Percentiles rank a stretch among this genome's conserved stretches.
Conservation (phyloP, 2,329 filamentous ascomycete genomes). For the Arthrobotrys sinensis region DNA sequence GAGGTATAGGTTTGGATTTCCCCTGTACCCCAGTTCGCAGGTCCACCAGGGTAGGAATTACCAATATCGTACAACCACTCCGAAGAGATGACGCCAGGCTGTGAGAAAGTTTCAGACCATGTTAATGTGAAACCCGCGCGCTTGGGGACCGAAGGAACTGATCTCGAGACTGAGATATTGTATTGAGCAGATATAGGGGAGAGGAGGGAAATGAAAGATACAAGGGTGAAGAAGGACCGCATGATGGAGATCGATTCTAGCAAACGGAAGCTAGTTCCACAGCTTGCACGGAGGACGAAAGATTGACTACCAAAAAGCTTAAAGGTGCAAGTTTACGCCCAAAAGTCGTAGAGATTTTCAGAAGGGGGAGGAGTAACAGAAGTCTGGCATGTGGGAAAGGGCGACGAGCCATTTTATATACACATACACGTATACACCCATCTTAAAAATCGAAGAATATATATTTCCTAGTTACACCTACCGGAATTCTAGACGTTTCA, state of each 20-base stretch:
- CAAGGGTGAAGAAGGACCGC: neutral
- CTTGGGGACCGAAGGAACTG: slow-evolving; percentile 8
- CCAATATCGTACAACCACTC: slow-evolving; percentile 70
- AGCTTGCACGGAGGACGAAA: neutral
- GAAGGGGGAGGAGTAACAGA: neutral
- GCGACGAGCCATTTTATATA: neutral
- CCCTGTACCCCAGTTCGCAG: slow-evolving; percentile 70
- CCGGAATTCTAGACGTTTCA: neutral
- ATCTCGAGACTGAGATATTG: neutral
- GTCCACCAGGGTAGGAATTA: slow-evolving; percentile 70
- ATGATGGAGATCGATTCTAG: neutral
- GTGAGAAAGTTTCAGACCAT: slow-evolving; percentile 58
- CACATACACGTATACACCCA: neutral
- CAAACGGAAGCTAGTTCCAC: too few species aligned
- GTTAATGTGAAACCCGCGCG: slow-evolving; percentile 37
- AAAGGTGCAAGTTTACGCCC: neutral
- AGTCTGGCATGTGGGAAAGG: neutral
- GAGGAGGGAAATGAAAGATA: slow-evolving; percentile 26
- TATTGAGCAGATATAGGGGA: slow-evolving; percentile 1
- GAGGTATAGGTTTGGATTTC: slow-evolving; percentile 71
- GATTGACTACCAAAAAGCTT: neutral
- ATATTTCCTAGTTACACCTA: neutral
- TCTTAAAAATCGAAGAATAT: neutral
- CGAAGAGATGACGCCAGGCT: slow-evolving; percentile 65
- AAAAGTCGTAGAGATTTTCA: neutral